Evolutionary conservation across 306 rosid species (phyloP).

Genomic region (Rosa multiflora): DNA sequence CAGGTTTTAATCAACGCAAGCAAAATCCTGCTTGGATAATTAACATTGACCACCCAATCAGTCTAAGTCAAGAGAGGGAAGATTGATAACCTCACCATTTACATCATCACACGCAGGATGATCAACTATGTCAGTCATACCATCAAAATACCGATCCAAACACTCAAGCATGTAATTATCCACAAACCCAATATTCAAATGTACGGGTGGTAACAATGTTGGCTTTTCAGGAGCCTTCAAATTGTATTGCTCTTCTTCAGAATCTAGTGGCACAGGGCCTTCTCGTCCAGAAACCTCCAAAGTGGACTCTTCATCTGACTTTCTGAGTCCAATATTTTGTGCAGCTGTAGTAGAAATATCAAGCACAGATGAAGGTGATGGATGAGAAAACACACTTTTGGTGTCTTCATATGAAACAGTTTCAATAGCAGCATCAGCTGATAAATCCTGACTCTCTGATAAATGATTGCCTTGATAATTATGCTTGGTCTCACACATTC

Average conservation of each 20-base stretch:
- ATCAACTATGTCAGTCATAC: conserved; percentile 13
- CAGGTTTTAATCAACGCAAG: conserved; percentile 53
- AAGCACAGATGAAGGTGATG: conserved; percentile 68
- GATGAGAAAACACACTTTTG: conserved; percentile 26
- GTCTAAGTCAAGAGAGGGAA: conserved; percentile 30
- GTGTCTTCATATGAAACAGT: conserved; percentile 17
- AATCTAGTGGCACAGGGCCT: conserved; percentile 11
- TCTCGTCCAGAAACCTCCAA: conserved; percentile 15
- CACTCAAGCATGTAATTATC: conserved; percentile 12
- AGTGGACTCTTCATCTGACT: not conserved
- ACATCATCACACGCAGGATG: conserved; percentile 23
- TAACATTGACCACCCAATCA: conserved; percentile 3
- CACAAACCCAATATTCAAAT: conserved; percentile 23
- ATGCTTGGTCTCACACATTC: conserved; percentile 15
- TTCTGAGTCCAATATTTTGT: conserved; percentile 12
- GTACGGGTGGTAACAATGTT: conserved; percentile 14
- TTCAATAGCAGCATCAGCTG: conserved; percentile 6
- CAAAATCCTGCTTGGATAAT: conserved; percentile 25
- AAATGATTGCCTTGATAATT: not conserved
- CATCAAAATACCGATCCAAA: not conserved
- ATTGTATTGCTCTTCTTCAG: conserved; percentile 31
- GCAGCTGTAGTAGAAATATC: conserved; percentile 34
- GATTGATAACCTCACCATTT: conserved; percentile 27
- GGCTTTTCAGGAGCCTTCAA: conserved; percentile 31
- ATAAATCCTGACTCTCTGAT: conserved; percentile 13